Evolutionary conservation across 768 basidiomycete genomes (phyloP).

Genomic region (Leccinum olivaceopallidum): DNA sequence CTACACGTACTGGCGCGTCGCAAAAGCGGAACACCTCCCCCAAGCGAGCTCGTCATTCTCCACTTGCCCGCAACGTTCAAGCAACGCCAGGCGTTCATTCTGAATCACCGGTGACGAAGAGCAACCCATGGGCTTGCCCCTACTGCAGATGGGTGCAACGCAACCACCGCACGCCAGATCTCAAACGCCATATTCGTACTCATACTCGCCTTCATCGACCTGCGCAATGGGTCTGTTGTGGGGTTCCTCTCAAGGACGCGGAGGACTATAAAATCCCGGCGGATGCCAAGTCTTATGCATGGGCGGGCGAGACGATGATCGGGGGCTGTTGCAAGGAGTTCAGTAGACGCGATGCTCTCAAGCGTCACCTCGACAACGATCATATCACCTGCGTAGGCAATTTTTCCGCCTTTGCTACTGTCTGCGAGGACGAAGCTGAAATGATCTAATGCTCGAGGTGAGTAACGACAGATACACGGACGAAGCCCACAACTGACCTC

Average conservation of each 20-base stretch:
- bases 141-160: constrained; percentile 48
- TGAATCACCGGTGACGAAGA: constrained; percentile 22
- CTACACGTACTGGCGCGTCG: constrained; percentile 1
- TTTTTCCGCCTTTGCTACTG: constrained; percentile 29
- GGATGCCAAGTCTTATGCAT: constrained; percentile 27
- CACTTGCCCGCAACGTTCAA: constrained; percentile 49
- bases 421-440: constrained; percentile 28
- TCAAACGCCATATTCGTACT: constrained; percentile 57
- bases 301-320: constrained; percentile 32
- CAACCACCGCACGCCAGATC: constrained; percentile 56
- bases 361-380: constrained; percentile 40
- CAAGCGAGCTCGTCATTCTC: constrained; percentile 35
- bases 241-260: constrained; percentile 31
- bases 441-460: constrained; percentile 7
- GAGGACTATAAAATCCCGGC: constrained; percentile 20
- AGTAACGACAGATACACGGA: constrained; percentile 1
- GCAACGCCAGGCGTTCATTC: constrained; percentile 25
- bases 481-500: neutral
- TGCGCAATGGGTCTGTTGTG: constrained; percentile 41
- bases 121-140: constrained; percentile 45
- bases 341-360: constrained; percentile 41
- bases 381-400: constrained; percentile 36
- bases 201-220: constrained; percentile 42
- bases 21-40: constrained; percentile 7
- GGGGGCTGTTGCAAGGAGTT: constrained; percentile 41